Evolutionary conservation across 2,329 filamentous ascomycete genomes (phyloP).

Genomic region (Botrytis porri): DNA sequence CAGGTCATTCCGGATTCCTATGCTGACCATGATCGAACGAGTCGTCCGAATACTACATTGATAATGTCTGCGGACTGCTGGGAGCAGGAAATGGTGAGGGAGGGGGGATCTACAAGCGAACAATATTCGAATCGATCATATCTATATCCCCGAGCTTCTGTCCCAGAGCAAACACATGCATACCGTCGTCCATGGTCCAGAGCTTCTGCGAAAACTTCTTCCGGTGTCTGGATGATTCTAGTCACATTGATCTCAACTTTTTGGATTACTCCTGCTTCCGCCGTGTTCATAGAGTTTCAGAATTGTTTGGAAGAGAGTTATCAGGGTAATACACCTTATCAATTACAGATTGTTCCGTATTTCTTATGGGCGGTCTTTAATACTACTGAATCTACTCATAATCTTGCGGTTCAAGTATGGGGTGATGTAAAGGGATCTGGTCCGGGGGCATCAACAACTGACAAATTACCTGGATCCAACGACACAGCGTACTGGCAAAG

Average conservation of each 20-base stretch:
- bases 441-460: conserved; percentile 40
- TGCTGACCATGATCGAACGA: conserved; percentile 28
- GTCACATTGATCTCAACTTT: conserved; percentile 31
- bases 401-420: conserved; percentile 75
- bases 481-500: conserved; percentile 56
- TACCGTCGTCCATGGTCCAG: neutral
- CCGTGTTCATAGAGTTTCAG: conserved; percentile 72
- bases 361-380: conserved; percentile 74
- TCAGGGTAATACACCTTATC: conserved; percentile 53
- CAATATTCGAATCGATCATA: neutral
- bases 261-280: conserved; percentile 46
- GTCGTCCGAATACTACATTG: conserved; percentile 22
- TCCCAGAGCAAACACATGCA: neutral
- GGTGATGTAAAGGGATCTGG: conserved; percentile 81
- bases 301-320: conserved; percentile 73
- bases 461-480: conserved; percentile 56
- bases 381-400: conserved; percentile 55
- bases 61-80: conserved; percentile 30
- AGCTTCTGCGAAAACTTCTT: conserved; percentile 7
- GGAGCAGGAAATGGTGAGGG: conserved; percentile 19
- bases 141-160: neutral
- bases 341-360: conserved; percentile 77
- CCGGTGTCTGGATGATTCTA: conserved; percentile 25
- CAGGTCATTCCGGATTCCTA: conserved; percentile 29
- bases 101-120: neutral